Evolutionary conservation across 2,329 filamentous ascomycete genomes (phyloP).

Genomic region (Colletotrichum euphorbiae): DNA sequence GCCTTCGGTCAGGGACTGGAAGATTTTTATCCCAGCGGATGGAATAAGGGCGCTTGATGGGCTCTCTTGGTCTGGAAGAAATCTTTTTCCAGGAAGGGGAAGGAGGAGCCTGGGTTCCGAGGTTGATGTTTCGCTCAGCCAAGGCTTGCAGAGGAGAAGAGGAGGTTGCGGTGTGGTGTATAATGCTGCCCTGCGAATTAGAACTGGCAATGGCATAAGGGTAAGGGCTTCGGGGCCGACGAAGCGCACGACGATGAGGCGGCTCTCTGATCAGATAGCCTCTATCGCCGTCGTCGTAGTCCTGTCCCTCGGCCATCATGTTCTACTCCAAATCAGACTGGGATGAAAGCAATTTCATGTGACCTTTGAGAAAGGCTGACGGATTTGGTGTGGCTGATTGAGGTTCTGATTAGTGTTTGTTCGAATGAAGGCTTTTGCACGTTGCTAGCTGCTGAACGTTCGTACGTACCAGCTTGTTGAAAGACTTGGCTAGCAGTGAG

Average conservation of each 20-base stretch:
- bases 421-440: too few relatives aligned
- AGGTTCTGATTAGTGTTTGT: too few relatives aligned
- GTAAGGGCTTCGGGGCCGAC: conserved; percentile 9
- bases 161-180: background rate
- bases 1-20: conserved; percentile 15
- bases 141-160: background rate
- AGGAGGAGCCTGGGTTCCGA: background rate
- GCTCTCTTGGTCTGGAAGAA: background rate
- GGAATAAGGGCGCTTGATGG: conserved; percentile 2
- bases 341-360: too few relatives aligned
- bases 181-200: background rate
- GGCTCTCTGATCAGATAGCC: background rate
- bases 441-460: too few relatives aligned
- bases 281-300: background rate
- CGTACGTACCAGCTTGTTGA: too few relatives aligned
- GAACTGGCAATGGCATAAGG: background rate
- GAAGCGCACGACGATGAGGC: background rate
- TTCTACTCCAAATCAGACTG: background rate
- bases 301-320: background rate
- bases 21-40: conserved; percentile 31
- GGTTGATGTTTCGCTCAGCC: background rate
- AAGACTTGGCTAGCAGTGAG: too few relatives aligned
- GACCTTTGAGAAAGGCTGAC: too few relatives aligned
- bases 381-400: too few relatives aligned
- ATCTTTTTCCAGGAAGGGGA: background rate